Evolutionary conservation across 352 stramenopile species (phyloP).

Genomic region (Pythium insidiosum): DNA sequence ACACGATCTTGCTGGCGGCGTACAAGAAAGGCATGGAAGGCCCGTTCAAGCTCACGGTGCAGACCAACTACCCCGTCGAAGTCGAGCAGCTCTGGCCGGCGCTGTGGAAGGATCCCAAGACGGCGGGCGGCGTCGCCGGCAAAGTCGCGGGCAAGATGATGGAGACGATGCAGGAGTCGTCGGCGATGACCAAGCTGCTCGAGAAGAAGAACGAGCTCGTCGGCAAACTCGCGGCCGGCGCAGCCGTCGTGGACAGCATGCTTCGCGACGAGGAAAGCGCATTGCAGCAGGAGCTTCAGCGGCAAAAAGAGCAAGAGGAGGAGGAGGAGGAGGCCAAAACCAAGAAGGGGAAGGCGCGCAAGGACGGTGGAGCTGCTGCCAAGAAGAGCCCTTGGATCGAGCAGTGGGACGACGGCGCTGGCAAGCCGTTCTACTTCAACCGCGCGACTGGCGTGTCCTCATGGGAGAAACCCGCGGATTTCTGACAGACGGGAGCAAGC

Average conservation of each 20-base stretch:
- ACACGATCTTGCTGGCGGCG: conserved; percentile 82
- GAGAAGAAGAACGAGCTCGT: conserved; percentile 73
- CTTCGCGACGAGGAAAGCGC: conserved; percentile 58
- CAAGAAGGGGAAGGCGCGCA: conserved; percentile 17
- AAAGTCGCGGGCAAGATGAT: conserved; percentile 40
- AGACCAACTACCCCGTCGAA: conserved; percentile 81
- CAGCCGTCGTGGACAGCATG: conserved; percentile 54
- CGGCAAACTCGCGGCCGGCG: conserved; percentile 52
- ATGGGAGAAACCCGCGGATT: conserved; percentile 71
- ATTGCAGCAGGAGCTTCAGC: conserved; percentile 46
- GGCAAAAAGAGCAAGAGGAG: conserved; percentile 30
- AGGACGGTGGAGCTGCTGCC: not conserved
- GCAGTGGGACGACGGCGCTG: conserved; percentile 64
- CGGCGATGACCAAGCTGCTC: conserved; percentile 33
- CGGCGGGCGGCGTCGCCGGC: not conserved
- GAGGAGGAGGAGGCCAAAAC: conserved; percentile 16
- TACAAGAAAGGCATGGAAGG: conserved; percentile 89
- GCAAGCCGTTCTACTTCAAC: conserved; percentile 87
- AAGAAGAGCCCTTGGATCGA: conserved; percentile 44
- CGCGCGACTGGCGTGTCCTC: conserved; percentile 72
- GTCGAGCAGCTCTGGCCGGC: conserved; percentile 77
- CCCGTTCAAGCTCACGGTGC: conserved; percentile 77
- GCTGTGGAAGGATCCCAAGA: conserved; percentile 53
- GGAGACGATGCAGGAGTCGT: conserved; percentile 51
- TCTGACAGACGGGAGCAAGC: conserved; percentile 16